Conservation (phyloP, 139 green algal species). For the Chlorella sorokiniana region DNA sequence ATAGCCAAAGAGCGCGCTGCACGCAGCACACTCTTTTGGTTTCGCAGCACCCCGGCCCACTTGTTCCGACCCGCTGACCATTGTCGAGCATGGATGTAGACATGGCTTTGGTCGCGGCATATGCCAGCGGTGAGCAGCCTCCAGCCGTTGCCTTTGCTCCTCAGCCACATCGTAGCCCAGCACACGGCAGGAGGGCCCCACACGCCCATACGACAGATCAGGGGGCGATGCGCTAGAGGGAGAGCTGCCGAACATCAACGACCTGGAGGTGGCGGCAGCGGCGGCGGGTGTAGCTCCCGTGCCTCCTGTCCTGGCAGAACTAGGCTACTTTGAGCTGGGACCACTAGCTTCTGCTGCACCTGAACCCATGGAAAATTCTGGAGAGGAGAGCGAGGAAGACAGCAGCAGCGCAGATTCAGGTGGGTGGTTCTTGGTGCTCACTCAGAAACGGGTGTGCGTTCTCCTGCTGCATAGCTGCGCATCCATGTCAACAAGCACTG, state of each 20-base stretch:
- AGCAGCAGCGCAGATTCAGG: constrained; percentile 14
- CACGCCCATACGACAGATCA: not conserved
- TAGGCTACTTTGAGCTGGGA: constrained; percentile 20
- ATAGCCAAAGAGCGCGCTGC: no score
- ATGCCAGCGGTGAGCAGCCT: not conserved
- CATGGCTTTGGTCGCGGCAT: constrained; percentile 1
- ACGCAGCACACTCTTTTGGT: no score
- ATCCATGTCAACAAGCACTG: no score
- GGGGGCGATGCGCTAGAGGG: constrained; percentile 3
- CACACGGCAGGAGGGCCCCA: not conserved
- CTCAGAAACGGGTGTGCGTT: no score
- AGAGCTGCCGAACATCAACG: constrained; percentile 30
- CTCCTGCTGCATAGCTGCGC: no score
- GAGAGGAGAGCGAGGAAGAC: constrained; percentile 7
- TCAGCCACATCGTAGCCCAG: not conserved
- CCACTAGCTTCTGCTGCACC: not conserved
- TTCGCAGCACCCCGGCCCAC: not conserved
- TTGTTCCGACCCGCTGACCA: not conserved
- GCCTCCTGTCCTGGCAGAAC: constrained; percentile 7
- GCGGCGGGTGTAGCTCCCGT: constrained; percentile 22
- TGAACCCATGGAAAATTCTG: not conserved
- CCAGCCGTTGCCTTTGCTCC: not conserved
- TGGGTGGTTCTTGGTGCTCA: not conserved
- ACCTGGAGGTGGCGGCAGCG: constrained; percentile 42
- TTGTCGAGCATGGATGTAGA: not conserved